Evolutionary conservation across 2,329 filamentous ascomycete genomes (phyloP).

Genomic region (Sporothrix phasma): DNA sequence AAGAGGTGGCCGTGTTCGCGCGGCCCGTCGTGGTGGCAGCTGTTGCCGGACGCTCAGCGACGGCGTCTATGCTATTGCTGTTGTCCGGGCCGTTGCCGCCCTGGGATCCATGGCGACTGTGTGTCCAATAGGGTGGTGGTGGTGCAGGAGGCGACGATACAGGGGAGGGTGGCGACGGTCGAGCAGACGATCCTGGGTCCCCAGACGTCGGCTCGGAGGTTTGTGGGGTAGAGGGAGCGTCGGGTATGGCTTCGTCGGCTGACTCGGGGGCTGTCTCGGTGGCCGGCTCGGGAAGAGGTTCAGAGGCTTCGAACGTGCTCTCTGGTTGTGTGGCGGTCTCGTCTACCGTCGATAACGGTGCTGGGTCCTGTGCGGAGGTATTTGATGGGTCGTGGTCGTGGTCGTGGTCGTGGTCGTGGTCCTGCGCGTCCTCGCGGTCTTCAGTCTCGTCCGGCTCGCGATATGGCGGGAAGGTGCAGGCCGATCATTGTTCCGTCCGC

Average conservation of each 20-base stretch:
- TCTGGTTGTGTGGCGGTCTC: neutral
- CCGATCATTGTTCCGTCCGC: slow-evolving; percentile 1
- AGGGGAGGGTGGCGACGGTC: neutral
- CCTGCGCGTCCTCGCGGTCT: neutral
- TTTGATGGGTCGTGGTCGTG: neutral
- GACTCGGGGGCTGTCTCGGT: neutral
- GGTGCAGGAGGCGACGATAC: slow-evolving; percentile 1
- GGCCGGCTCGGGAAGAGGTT: neutral
- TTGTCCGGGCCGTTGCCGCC: neutral
- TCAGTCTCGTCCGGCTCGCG: slow-evolving; percentile 6
- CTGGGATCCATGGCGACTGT: slow-evolving; percentile 10
- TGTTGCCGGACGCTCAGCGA: neutral
- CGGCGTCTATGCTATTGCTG: neutral
- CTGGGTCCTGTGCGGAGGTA: neutral
- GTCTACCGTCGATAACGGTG: neutral
- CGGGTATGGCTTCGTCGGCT: neutral
- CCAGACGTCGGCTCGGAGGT: neutral
- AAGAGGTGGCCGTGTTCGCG: neutral
- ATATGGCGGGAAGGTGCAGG: slow-evolving; percentile 9
- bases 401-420: neutral
- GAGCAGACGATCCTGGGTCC: neutral
- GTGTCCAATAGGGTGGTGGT: slow-evolving; percentile 18
- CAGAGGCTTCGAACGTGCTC: neutral
- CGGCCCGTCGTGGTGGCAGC: neutral
- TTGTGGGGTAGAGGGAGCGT: neutral